Conservation (phyloP, 2,329 filamentous ascomycete species). For the Colletotrichum liaoningense region DNA sequence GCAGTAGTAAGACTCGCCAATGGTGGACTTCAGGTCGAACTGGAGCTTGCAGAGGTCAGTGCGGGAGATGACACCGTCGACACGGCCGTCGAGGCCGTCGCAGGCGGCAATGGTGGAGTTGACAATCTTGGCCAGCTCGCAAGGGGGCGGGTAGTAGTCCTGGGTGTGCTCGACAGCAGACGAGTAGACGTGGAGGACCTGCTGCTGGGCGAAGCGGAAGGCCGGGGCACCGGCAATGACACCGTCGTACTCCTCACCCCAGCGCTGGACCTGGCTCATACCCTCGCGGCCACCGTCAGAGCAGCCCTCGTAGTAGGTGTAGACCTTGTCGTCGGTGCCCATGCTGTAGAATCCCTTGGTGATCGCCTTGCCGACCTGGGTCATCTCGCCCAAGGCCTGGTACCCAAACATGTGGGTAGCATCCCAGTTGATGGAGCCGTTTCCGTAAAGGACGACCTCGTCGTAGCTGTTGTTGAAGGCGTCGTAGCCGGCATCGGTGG, state of each 20-base stretch:
- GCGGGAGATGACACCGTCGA: constrained; percentile 47
- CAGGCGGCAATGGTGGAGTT: constrained; percentile 66
- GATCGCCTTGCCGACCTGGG: constrained; percentile 57
- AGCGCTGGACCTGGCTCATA: constrained; percentile 56
- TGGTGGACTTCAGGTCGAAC: constrained; percentile 45
- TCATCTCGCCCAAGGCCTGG: constrained; percentile 27
- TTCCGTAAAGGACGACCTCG: constrained; percentile 48
- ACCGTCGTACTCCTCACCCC: constrained; percentile 55
- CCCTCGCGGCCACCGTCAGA: constrained; percentile 62
- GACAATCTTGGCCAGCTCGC: constrained; percentile 61
- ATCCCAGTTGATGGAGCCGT: constrained; percentile 38
- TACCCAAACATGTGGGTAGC: constrained; percentile 21
- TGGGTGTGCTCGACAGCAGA: constrained; percentile 51
- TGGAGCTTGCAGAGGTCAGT: constrained; percentile 49
- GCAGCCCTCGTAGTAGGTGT: constrained; percentile 64
- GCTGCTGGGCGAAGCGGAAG: constrained; percentile 56
- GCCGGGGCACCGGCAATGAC: constrained; percentile 58
- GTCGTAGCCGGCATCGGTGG: constrained; percentile 63
- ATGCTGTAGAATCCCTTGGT: constrained; percentile 58
- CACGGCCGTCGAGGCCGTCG: constrained; percentile 64
- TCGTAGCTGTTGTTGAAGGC: constrained; percentile 54
- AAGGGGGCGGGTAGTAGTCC: constrained; percentile 51
- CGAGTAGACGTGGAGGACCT: constrained; percentile 55
- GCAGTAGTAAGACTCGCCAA: constrained; percentile 49
- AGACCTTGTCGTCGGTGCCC: constrained; percentile 47